A percentile compares a stretch with the other conserved stretches of the same genome.
Conservation (phyloP, 495 filamentous ascomycete genomes). For the Aspergillus cristatus region DNA sequence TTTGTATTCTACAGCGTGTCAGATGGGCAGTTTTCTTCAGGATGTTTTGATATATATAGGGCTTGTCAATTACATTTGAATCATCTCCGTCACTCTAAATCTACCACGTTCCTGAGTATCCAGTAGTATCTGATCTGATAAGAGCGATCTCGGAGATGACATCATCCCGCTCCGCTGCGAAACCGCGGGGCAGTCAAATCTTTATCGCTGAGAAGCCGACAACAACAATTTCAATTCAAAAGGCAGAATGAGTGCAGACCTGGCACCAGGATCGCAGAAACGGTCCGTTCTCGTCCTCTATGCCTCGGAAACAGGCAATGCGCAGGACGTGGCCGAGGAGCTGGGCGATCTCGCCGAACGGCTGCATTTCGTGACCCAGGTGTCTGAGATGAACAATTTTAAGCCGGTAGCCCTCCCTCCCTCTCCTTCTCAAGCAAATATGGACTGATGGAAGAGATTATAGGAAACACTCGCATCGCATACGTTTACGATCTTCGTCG, state of each 20-base stretch:
- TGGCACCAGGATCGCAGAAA: slow-evolving; percentile 5
- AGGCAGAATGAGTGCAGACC: slow-evolving; percentile 16
- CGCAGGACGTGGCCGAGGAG: slow-evolving; percentile 81
- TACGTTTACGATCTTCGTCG: slow-evolving; percentile 62
- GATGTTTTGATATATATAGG: too few species aligned
- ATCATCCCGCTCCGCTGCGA: slow-evolving; percentile 13
- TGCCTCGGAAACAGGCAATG: slow-evolving; percentile 90
- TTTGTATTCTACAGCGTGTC: too few species aligned
- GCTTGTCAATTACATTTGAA: too few species aligned
- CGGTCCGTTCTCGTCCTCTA: slow-evolving; percentile 74
- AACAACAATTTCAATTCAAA: background rate
- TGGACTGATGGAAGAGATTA: background rate
- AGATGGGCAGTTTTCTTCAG: too few species aligned
- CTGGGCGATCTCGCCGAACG: slow-evolving; percentile 62
- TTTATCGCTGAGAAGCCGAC: slow-evolving; percentile 2
- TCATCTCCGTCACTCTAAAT: too few species aligned
- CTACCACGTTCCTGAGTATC: too few species aligned
- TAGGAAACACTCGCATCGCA: slow-evolving; percentile 41
- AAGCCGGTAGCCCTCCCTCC: slow-evolving; percentile 45
- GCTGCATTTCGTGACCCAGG: slow-evolving; percentile 63
- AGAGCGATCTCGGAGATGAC: slow-evolving; percentile 8
- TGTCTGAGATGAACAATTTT: slow-evolving; percentile 67
- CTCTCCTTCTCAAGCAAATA: too few species aligned
- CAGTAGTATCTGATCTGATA: background rate
- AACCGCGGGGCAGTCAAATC: too few species aligned